Conservation (phyloP, 495 filamentous ascomycete species). For the Aspergillus olivimuriae region DNA sequence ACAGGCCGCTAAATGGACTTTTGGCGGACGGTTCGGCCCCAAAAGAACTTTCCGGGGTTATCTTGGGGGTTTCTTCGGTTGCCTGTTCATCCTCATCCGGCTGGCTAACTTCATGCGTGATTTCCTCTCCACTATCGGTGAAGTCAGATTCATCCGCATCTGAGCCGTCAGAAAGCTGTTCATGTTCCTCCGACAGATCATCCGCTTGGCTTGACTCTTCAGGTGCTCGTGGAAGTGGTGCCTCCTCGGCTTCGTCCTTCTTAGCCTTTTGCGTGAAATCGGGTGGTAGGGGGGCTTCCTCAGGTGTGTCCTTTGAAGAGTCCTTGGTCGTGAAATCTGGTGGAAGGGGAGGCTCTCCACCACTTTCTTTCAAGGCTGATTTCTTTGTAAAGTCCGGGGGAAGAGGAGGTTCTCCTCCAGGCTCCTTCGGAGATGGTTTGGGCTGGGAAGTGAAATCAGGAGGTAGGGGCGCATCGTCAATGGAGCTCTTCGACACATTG, state of each 20-base stretch:
- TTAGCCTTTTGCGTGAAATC: slow-evolving; percentile 7
- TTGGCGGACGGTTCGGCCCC: slow-evolving; percentile 34
- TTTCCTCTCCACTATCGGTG: slow-evolving; percentile 19
- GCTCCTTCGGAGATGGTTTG: neutral
- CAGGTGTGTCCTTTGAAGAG: neutral
- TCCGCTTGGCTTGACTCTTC: slow-evolving; percentile 10
- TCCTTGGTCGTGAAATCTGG: slow-evolving; percentile 24
- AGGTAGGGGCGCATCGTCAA: slow-evolving; percentile 53
- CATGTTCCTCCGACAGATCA: slow-evolving; percentile 15
- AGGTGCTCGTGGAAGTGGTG: slow-evolving; percentile 33
- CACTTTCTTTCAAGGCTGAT: neutral
- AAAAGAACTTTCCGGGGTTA: slow-evolving; percentile 64
- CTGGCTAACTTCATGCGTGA: slow-evolving; percentile 24
- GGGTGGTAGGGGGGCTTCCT: neutral
- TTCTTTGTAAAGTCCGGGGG: slow-evolving; percentile 30
- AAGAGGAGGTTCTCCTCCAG: slow-evolving; percentile 27
- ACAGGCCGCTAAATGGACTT: slow-evolving; percentile 35
- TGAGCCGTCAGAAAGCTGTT: slow-evolving; percentile 24
- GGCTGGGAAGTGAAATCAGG: slow-evolving; percentile 46
- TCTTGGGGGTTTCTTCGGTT: slow-evolving; percentile 41
- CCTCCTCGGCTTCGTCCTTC: slow-evolving; percentile 9
- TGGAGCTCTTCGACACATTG: slow-evolving; percentile 42
- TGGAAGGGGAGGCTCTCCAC: slow-evolving; percentile 14
- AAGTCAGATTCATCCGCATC: slow-evolving; percentile 24
- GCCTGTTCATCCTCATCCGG: slow-evolving; percentile 34